Evolutionary conservation across 176 grass and related monocot genomes (phyloP).

Genomic region (Ensete glaucum): DNA sequence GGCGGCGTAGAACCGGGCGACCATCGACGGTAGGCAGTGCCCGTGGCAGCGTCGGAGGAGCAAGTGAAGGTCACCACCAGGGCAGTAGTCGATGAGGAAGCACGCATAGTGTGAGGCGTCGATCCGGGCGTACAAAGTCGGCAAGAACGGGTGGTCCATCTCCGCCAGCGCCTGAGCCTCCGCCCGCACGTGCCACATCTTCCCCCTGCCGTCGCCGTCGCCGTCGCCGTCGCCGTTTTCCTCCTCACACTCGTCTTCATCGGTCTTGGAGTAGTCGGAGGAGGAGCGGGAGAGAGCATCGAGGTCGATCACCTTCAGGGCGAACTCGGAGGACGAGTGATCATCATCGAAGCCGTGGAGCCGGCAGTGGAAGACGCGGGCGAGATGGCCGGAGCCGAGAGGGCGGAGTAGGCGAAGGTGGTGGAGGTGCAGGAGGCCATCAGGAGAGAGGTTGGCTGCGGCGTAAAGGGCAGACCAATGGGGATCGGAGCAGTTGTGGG

Average conservation of each 20-base stretch:
- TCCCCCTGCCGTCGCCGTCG: background rate
- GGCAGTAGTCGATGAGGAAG: slow-evolving; percentile 18
- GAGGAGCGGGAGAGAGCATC: background rate
- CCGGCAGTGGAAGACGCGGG: slow-evolving; percentile 11
- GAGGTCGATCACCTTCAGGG: slow-evolving; percentile 2
- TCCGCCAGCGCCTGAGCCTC: background rate
- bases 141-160: slow-evolving; percentile 1
- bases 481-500: background rate
- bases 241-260: background rate
- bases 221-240: too few relatives aligned
- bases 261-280: background rate
- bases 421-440: slow-evolving; percentile 5
- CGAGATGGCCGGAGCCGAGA: slow-evolving; percentile 6
- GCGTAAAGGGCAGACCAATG: slow-evolving; percentile 1
- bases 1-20: slow-evolving; percentile 4
- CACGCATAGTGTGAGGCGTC: slow-evolving; percentile 9
- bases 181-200: background rate
- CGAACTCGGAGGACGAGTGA: background rate
- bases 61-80: slow-evolving; percentile 3
- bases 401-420: slow-evolving; percentile 2
- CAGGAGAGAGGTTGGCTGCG: background rate
- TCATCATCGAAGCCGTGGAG: slow-evolving; percentile 1
- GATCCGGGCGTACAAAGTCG: background rate
- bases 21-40: background rate
- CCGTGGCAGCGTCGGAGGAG: background rate